Evolutionary conservation across 352 stramenopile genomes (phyloP).

Genomic region (Phytopythium kandeliae): DNA sequence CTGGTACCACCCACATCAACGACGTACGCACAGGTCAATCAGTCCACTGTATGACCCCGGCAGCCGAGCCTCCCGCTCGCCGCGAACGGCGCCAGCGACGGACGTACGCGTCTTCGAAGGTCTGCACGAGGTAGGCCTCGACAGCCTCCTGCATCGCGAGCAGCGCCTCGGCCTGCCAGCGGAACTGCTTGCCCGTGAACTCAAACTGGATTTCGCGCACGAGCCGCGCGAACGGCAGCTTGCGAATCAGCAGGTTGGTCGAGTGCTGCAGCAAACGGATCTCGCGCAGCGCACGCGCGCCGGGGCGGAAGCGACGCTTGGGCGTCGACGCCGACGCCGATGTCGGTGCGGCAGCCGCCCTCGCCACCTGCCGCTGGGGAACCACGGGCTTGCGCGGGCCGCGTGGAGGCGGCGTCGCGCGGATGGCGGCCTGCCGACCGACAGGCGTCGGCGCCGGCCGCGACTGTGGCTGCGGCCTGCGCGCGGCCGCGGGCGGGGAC

Average conservation of each 20-base stretch:
- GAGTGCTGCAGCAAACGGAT: conserved; percentile 96
- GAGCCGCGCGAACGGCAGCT: conserved; percentile 96
- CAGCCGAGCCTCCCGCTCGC: too few relatives aligned
- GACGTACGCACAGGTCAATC: not conserved
- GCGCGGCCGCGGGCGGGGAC: conserved; percentile 19
- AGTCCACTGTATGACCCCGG: not conserved
- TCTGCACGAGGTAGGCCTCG: conserved; percentile 77
- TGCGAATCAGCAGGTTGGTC: conserved; percentile 95
- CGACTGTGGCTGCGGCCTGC: not conserved
- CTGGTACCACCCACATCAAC: conserved; percentile 24
- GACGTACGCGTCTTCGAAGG: conserved; percentile 89
- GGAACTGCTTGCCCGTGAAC: conserved; percentile 80
- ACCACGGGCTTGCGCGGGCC: conserved; percentile 21
- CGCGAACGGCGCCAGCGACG: too few relatives aligned
- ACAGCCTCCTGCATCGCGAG: conserved; percentile 85
- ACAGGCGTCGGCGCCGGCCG: conserved; percentile 13
- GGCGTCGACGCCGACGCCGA: conserved; percentile 10
- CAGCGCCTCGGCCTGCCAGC: conserved; percentile 85
- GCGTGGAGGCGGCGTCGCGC: conserved; percentile 24
- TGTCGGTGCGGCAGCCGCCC: too few relatives aligned
- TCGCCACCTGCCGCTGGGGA: conserved; percentile 11
- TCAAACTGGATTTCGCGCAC: conserved; percentile 89
- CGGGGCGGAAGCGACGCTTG: conserved; percentile 71
- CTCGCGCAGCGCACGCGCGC: conserved; percentile 92
- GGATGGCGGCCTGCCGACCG: conserved; percentile 32